Evolutionary conservation across 1,284 basidiomycete species (phyloP).

Genomic region (Cryptococcus sp.): DNA sequence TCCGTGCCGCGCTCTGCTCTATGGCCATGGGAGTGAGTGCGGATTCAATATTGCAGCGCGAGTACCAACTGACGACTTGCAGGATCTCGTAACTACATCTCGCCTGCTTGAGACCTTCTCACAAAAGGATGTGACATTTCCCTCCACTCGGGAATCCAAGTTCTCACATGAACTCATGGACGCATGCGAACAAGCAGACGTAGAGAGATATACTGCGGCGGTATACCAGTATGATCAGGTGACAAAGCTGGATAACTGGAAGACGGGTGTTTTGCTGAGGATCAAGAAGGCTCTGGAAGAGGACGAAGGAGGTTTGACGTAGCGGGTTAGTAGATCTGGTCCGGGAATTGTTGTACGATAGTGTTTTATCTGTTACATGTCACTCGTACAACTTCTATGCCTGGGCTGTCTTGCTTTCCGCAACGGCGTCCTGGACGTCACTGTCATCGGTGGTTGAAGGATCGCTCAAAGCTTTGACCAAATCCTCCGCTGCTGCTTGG

Average conservation of each 20-base stretch:
- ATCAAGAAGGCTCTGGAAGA: conserved; percentile 79
- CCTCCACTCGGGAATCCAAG: conserved; percentile 84
- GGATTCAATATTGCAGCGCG: not conserved
- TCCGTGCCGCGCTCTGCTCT: conserved; percentile 83
- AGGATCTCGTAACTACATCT: conserved; percentile 84
- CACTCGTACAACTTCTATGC: not conserved
- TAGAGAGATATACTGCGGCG: conserved; percentile 67
- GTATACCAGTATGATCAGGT: conserved; percentile 85
- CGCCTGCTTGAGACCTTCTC: conserved; percentile 75
- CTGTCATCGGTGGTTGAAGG: not conserved
- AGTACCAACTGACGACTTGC: conserved; percentile 10
- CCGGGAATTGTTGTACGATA: not conserved
- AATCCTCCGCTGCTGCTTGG: conserved; percentile 26
- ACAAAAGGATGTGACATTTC: conserved; percentile 73
- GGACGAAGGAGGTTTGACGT: conserved; percentile 57
- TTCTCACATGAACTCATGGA: conserved; percentile 76
- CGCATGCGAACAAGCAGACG: conserved; percentile 75
- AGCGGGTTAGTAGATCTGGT: conserved; percentile 11
- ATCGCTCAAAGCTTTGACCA: conserved; percentile 29
- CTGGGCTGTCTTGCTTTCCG: not conserved
- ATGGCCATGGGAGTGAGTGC: conserved; percentile 78
- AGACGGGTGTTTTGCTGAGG: conserved; percentile 82
- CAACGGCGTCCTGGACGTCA: not conserved
- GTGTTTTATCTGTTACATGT: conserved; percentile 2
- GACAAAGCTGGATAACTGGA: conserved; percentile 90